Evolutionary conservation across 371 early-diverging fungal genomes (phyloP), one percentile per base, ranked within the genome.

Genomic region (Saksenaea vasiformis): DNA sequence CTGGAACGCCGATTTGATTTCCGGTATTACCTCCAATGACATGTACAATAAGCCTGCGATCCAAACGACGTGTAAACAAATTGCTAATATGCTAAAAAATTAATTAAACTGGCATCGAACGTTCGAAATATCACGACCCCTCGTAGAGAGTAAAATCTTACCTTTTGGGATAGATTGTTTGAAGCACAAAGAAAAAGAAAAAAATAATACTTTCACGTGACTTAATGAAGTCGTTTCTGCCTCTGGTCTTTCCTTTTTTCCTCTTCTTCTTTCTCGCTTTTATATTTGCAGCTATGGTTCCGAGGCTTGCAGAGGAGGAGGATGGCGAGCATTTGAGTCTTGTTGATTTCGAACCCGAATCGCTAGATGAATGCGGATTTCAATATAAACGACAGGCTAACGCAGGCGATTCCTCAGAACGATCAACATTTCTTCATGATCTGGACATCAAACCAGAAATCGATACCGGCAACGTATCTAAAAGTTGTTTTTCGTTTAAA

Each of bases 371-470:
- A 54, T 56, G 36, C 47, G 47, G 28, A 56, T 47, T 39, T 36
- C 13, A n/a, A 11, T 36, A 37, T 14, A 51, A 19, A 36, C 35
- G 43, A 58, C 36, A 34, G 26, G 24, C 11, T 9, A n/a, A 62
- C 11, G 24, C 31, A 24, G 28, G 13, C 19, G 26, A 27, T 19
- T 56, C 27, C n/a, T 10, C 19, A 19, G 28, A 14, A 34, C 34
- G 27, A 56, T 63, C 44, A 34, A 41, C 34, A 19, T 36, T 38
- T 11, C 54, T 38, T 17, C 26, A 51, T n/a, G 77, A 76, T 39
- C 54, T 81, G n/a, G 73, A 78, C 38, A 73, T 77, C 28, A 79
- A 75, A 47, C 73, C 73, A 13, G 77, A 82, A 60, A 64, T 82
- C 1, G 71, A 76, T 35, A 82, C 82, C 1, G 79, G 82, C 10